Evolutionary conservation across 2,329 filamentous ascomycete species (phyloP), one percentile per base, ranked within the genome.

Genomic region (Xylaria sp.): DNA sequence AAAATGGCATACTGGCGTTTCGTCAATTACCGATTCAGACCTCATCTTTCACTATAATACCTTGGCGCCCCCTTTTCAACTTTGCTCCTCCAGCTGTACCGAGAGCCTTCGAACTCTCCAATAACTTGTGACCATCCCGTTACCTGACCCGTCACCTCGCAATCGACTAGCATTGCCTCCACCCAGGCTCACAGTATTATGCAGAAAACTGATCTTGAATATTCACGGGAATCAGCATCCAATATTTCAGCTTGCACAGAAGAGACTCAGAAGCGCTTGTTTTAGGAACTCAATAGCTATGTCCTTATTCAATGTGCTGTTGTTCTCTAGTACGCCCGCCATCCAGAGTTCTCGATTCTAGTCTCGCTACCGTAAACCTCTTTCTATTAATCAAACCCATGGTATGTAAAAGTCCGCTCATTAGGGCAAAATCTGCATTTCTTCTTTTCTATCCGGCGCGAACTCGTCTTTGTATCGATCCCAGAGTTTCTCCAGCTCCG

Each of bases 401-500:
- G 6, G 7, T 31, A 52, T 56, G 5, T n/a, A 46, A 54, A 57
- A 31, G 3, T 44, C 58, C 31, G 3, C n/a, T 59, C 50, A 46
- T 69, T 65, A 78, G 8, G 75, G 66, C 59, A 92, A 80, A 76
- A 94, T 89, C 77, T 90, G 84, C 80, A 94, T 77, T 78, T 94
- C 92, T 65, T 86, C 87, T 67, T 83, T 85, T 48, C 91, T 83
- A 31, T 89, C 83, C 55, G 82, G 83, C 0, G 91, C 88, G 82
- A 94, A 95, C 25, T 88, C 87, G 73, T 94, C 91, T 83, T 94
- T 94, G 85, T 93, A 93, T 44, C 88, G 84, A 61, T 93, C 87
- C 91, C 92, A 96, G 23, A 95, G 82, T 69, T 88, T 86, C 82
- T 89, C 82, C 68, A 96, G 79, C 82, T 95, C 95, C 34, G 86